phyloP scores from a whole-genome alignment of 352 stramenopile genomes.

The Globisporangium sylvaticum region DNA sequence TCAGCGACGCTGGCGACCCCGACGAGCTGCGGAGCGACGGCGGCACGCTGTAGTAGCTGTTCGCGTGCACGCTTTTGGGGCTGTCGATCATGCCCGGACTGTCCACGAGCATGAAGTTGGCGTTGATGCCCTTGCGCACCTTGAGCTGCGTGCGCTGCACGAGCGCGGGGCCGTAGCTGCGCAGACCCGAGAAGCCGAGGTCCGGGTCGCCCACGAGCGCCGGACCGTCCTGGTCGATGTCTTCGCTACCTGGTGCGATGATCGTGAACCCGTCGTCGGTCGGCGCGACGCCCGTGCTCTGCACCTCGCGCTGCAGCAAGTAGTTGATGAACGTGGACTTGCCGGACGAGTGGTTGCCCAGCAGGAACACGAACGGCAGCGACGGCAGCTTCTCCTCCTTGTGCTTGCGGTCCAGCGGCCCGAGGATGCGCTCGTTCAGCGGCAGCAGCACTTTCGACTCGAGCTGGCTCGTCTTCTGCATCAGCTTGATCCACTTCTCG shows the following conservation, averaged over 20 bases:
- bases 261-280: conserved; percentile 99
- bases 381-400: conserved; percentile 89
- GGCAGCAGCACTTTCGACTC: conserved; percentile 72
- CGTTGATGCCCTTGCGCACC: conserved; percentile 90
- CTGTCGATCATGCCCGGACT: conserved; percentile 99
- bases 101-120: conserved; percentile 99
- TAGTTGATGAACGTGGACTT: conserved; percentile 99
- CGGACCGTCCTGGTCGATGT: conserved; percentile 97
- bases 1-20: conserved; percentile 15
- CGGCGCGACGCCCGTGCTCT: conserved; percentile 98
- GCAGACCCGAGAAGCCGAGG: conserved; percentile 95
- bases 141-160: conserved; percentile 99
- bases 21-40: conserved; percentile 23
- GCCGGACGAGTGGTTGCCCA: conserved; percentile 98
- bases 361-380: conserved; percentile 97
- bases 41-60: conserved; percentile 46
- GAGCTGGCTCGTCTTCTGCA: conserved; percentile 76
- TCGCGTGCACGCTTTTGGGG: conserved; percentile 74
- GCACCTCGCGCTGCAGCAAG: conserved; percentile 92
- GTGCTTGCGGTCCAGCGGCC: conserved; percentile 86
- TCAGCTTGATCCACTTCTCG: conserved; percentile 82
- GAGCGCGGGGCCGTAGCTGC: conserved; percentile 95
- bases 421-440: conserved; percentile 82
- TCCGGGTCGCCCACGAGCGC: conserved; percentile 95
- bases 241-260: conserved; percentile 94